These are phyloP conservation scores for Colletotrichum tabaci DNA, from an alignment of 2,329 filamentous ascomycete species.

Conservation along the genomic window DNA sequence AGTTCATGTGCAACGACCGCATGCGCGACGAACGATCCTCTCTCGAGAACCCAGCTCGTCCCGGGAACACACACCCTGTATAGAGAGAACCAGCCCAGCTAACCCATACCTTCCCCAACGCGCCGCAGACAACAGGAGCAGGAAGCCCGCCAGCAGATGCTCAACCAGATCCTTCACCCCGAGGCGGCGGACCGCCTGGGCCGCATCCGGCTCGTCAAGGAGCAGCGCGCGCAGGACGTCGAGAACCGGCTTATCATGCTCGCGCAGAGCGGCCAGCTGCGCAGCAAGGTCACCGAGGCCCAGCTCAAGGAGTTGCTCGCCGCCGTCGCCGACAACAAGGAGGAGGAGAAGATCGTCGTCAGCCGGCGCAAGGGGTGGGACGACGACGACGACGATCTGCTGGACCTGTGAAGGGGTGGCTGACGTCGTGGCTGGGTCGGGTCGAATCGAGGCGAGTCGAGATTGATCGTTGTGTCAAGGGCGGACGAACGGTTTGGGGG, in stretches of 20 bases:
- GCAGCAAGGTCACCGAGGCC: constrained; percentile 89
- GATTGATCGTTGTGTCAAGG: not conserved
- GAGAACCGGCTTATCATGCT: constrained; percentile 95
- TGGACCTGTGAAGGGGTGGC: constrained; percentile 66
- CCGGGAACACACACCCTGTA: no score
- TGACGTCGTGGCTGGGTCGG: not conserved
- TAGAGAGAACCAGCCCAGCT: constrained; percentile 44
- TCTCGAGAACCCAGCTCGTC: not conserved
- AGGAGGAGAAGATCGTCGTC: constrained; percentile 89
- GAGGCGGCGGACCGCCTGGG: constrained; percentile 93
- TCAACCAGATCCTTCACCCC: constrained; percentile 94
- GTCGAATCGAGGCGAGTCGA: not conserved
- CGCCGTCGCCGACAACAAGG: constrained; percentile 84
- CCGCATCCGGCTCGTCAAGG: constrained; percentile 96
- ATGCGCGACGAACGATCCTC: not conserved
- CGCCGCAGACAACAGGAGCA: constrained; percentile 62
- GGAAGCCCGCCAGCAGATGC: constrained; percentile 82
- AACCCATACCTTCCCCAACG: constrained; percentile 5
- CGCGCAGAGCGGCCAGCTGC: constrained; percentile 87
- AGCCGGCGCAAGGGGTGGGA: constrained; percentile 86
- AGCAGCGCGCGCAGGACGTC: constrained; percentile 88
- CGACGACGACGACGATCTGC: constrained; percentile 85
- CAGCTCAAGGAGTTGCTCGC: constrained; percentile 94
- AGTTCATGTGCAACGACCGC: not conserved
- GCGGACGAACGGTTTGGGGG: not conserved